Base-by-base conservation (phyloP, 192 early-diverging fungal species). In the Phlyctochytrium arcticum region DNA sequence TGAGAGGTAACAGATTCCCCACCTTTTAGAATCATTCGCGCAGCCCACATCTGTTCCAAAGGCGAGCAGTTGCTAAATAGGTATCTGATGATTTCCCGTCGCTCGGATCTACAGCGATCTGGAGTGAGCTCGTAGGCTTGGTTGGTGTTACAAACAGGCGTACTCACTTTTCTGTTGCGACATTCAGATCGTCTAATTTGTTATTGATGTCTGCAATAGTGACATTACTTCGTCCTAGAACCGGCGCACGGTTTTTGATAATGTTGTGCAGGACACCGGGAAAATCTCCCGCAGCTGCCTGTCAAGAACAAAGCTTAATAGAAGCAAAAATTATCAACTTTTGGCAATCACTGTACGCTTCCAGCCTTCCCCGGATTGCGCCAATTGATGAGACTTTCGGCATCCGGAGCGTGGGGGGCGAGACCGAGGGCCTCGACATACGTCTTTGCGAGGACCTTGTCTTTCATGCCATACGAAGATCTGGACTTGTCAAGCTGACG, bases 21-120 rank as follows among this genome's bases (percentile, higher is more conserved):
- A 87, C 85, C 85, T 79, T 85, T 89, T 27, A 90, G 69, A 58
- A 92, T 87, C 35, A 92, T 87, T 2, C 89, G 67, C 6, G 83
- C 79, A 5, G 92, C 70, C 91, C 91, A 92, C 33, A 81, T 84
- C 65, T 92, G 88, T 63, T 92, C 89, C 34, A 73, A 35, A 2
- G 87, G 60, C 4, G 89, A 83, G 60, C 81, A 87, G 32, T 84
- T 64, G 24, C 71, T 65, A 24, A 87, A 76, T 21, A 89, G 69
- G 36, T 48, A 76, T 34, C 71, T 63, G 39, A 92, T 76, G 8
- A 88, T 57, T 0, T 78, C 61, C 34, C 73, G 34, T 35, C 64
- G 33, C 70, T 82, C 48, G 58, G 59, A 6, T 65, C 78, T 78
- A 71, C 5, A 34, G n/a, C n/a, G n/a, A n/a, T n/a, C n/a, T n/a